phyloP scores from a whole-genome alignment of 176 grass and related monocot species.

The Poa pratensis region DNA sequence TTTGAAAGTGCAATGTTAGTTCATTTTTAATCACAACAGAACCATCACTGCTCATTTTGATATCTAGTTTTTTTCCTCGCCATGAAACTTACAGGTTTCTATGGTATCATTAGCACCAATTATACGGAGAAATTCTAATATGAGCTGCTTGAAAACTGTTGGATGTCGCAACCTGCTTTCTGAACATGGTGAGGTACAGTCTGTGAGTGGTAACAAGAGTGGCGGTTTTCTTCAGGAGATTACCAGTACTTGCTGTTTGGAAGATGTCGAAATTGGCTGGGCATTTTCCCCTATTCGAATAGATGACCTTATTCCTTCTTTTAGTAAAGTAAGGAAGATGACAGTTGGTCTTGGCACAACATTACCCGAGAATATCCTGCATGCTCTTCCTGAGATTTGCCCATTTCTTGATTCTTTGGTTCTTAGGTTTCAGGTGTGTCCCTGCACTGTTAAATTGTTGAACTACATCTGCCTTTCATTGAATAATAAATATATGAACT shows the following conservation, averaged over 20 bases:
- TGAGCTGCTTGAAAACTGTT: slow-evolving; percentile 74
- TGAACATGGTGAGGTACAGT: slow-evolving; percentile 37
- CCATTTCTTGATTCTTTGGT: slow-evolving; percentile 70
- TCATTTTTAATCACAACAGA: slow-evolving; percentile 25
- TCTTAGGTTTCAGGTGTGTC: slow-evolving; percentile 80
- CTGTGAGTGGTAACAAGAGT: slow-evolving; percentile 35
- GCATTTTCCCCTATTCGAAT: slow-evolving; percentile 66
- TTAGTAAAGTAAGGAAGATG: slow-evolving; percentile 63
- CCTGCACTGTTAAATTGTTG: background rate
- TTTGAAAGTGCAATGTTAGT: slow-evolving; percentile 8
- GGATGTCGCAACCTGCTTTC: slow-evolving; percentile 63
- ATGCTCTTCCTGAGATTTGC: slow-evolving; percentile 68
- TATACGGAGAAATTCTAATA: slow-evolving; percentile 59
- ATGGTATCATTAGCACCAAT: slow-evolving; percentile 61
- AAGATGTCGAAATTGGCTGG: slow-evolving; percentile 84
- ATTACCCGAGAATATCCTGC: slow-evolving; percentile 59
- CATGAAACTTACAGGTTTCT: slow-evolving; percentile 65
- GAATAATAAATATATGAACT: slow-evolving; percentile 31
- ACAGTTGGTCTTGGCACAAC: slow-evolving; percentile 75
- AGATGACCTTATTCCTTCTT: slow-evolving; percentile 51
- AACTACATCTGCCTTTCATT: slow-evolving; percentile 11
- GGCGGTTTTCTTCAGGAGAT: slow-evolving; percentile 56
- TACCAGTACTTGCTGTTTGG: slow-evolving; percentile 47
- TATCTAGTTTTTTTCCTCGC: background rate
- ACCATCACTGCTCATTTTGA: background rate